A percentile compares a stretch with the other conserved stretches of the same genome.
Conservation (phyloP, 495 filamentous ascomycete species). For the Podospora bellae-mahoneyi region DNA sequence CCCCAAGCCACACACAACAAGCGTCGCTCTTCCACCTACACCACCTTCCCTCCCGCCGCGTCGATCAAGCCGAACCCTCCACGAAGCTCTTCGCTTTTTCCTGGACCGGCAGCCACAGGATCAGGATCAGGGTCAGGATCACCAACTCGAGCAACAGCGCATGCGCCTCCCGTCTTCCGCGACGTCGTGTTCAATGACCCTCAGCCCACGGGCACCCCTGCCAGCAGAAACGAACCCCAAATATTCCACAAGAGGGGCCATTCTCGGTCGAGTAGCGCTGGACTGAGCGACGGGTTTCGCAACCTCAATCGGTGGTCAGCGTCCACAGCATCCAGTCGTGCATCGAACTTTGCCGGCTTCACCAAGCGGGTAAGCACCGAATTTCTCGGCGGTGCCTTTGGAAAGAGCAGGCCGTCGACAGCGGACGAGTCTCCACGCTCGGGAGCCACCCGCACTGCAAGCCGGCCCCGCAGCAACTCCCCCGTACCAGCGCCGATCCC, state of each 20-base stretch:
- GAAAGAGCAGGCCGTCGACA: conserved; percentile 29
- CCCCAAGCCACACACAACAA: conserved; percentile 8
- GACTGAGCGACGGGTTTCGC: conserved; percentile 61
- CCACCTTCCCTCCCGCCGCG: conserved; percentile 22
- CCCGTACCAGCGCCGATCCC: conserved; percentile 27
- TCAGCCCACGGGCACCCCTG: conserved; percentile 20
- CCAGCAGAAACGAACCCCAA: conserved; percentile 25
- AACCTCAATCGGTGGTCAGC: conserved; percentile 82
- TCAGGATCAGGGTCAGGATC: not conserved
- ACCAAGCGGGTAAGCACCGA: conserved; percentile 54
- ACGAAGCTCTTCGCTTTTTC: conserved; percentile 36
- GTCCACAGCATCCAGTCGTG: conserved; percentile 67
- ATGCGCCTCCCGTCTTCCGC: conserved; percentile 20
- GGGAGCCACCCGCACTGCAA: not conserved
- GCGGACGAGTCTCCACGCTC: conserved; percentile 26
- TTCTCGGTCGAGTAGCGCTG: conserved; percentile 45
- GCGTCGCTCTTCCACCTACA: conserved; percentile 14
- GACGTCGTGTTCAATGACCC: conserved; percentile 34
- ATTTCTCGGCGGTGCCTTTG: conserved; percentile 28
- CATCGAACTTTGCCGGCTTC: conserved; percentile 55
- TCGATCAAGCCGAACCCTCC: conserved; percentile 21
- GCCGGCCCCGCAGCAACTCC: conserved; percentile 21
- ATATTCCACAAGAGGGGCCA: conserved; percentile 30
- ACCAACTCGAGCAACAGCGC: conserved; percentile 6
- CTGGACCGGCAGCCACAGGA: conserved; percentile 27